Evolutionary conservation across 1,284 basidiomycete species (phyloP), one percentile per base, ranked within the genome.

Genomic region (Cutaneotrichosporon sp.): DNA sequence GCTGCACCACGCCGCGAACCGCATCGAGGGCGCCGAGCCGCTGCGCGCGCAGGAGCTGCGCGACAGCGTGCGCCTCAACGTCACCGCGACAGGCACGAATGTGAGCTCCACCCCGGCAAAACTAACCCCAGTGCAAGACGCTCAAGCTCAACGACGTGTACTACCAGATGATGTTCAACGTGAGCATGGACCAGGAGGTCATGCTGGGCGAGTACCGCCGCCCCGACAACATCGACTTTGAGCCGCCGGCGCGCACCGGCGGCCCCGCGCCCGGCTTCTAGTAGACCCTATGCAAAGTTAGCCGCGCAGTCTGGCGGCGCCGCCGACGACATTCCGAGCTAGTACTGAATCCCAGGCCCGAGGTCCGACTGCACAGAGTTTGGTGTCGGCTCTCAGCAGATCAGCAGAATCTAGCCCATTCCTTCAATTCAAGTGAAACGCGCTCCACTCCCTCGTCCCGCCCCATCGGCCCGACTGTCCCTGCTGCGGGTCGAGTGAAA

Each of bases 151-250:
- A 63, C 31, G 66, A 67, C 31, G 66, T 67, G 2, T 60, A 62
- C 31, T 56, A 55, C 20, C 62, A 62, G 60, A 52, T 64, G 63
- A 58, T 67, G 16, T 59, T 60, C 58, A 64, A 64, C 33, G 58
- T 64, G 52, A 64, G 60, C 38, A 56, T 64, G 36, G 63, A 59
- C 25, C 47, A 55, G 16, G 66, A 67, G 52, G 59, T 57, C 58
- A 64, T 62, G 63, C 45, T 67, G 27, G 66, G 66, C 50, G 66
- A 67, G 60, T 67, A 60, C 53, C 27, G 38, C n/a, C 62, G 66
- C 1, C 66, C 62, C 2, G 66, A 67, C 57, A 67, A 67, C n/a
- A 22, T 59, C 16, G 61, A 63, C 33, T 58, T 66, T 31, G 53
- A 43, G 4, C 47, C 47, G 45, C 45, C 24, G n/a, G n/a, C n/a